Evolutionary conservation across 148 eudicot species (phyloP), one percentile per base, ranked within the genome.

Genomic region (Vaccinium corymbosum): DNA sequence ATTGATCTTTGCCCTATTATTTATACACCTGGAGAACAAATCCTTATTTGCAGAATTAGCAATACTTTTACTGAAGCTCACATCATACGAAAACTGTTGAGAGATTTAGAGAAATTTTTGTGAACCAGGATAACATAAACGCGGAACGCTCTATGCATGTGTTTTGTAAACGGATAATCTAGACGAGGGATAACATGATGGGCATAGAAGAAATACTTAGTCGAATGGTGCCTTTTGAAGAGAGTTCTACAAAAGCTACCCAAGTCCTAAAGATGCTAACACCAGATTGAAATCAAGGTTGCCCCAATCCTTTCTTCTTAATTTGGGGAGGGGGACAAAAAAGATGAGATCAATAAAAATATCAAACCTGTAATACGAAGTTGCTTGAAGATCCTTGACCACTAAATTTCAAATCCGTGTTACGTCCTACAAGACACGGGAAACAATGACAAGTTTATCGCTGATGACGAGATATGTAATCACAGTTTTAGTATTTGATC

Each of bases 291-390:
- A 20, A 42, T 48, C 9, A 16, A 19, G 25, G 49, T 75, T 42
- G 13, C 53, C 53, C 25, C 78, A 74, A 38, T 2, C 22, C 27
- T 53, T 75, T 75, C 48, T 75, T 46, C 53, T 1, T 7, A 73
- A 5, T 15, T 25, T 25, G n/a, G 48, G 56, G 4, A 7, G 42
- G 19, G 25, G 11, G 53, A 29, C 57, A 81, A 10, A 66, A 6
- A 19, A 66, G 27, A 48, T 46, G 59, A 27, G 59, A 80, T 8
- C 75, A 64, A 81, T 7, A 64, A 49, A 76, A 84, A 72, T 27
- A 4, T 79, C 91, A 76, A 81, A 93, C 95, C 95, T 93, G 90
- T 81, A 89, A 86, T 20, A 42, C 49, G 71, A 92, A 92, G 78
- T 74, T 85, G 87, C 78, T 38, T 53, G 86, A 61, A 81, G 88